A percentile compares a stretch with the other conserved stretches of the same genome.
Evolutionary conservation across 2,329 filamentous ascomycete species (phyloP).

Genomic region (Talaromyces sp.): DNA sequence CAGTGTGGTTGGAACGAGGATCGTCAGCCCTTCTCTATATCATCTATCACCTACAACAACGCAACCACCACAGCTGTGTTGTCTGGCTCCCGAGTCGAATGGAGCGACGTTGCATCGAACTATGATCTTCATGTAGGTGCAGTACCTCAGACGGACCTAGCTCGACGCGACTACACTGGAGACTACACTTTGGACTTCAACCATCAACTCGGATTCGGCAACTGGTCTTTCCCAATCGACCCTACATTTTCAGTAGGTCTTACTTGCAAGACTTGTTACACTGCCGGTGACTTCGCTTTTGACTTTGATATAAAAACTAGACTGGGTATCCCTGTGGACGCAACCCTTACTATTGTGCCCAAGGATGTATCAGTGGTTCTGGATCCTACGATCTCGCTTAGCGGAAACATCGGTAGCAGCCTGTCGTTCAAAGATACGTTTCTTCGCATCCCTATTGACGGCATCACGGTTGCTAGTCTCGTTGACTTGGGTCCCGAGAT

Average conservation of each 20-base stretch:
- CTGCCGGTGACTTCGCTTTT: conserved; percentile 26
- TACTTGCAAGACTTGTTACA: conserved; percentile 24
- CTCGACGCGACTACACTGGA: neutral
- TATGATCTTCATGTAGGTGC: conserved; percentile 24
- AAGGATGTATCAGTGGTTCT: conserved; percentile 23
- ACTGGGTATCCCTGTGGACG: conserved; percentile 20
- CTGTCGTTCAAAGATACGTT: conserved; percentile 22
- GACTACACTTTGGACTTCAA: conserved; percentile 22
- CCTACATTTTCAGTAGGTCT: conserved; percentile 18
- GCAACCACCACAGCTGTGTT: conserved; percentile 21
- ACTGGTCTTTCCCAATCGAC: conserved; percentile 21
- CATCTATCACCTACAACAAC: conserved; percentile 23
- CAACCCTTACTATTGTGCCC: conserved; percentile 22
- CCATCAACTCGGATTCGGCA: conserved; percentile 22
- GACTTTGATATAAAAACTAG: conserved; percentile 24
- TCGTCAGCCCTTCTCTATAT: conserved; percentile 26
- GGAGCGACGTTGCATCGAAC: conserved; percentile 24
- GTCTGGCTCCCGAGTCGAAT: conserved; percentile 23
- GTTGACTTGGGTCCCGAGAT: conserved; percentile 26
- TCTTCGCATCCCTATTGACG: conserved; percentile 25
- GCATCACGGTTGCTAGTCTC: conserved; percentile 24
- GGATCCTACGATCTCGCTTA: conserved; percentile 24
- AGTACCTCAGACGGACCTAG: neutral
- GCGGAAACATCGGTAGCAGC: conserved; percentile 23
- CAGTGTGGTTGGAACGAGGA: conserved; percentile 28